These are phyloP conservation scores for Lenwebbia sp. DNA, from an alignment of 345 rosid genomes.

Conservation along the genomic window DNA sequence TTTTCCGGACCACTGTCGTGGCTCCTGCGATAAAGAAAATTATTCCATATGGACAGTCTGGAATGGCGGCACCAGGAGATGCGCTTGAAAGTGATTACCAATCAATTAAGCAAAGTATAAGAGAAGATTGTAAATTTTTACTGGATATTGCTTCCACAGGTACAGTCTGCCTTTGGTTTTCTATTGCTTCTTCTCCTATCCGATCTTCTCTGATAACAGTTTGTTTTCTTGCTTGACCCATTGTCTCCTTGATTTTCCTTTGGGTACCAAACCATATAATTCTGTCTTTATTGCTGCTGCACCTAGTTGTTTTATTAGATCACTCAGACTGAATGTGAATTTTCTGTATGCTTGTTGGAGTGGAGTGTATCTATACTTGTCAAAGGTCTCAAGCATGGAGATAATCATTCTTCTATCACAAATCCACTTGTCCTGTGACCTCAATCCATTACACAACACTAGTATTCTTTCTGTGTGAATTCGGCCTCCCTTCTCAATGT, in stretches of 20 bases:
- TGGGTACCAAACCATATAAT: not conserved
- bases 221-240: not conserved
- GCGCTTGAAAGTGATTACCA: conserved; percentile 75
- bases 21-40: conserved; percentile 63
- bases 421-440: not conserved
- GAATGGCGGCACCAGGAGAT: conserved; percentile 42
- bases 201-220: not conserved
- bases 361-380: not conserved
- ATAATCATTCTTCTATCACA: not conserved
- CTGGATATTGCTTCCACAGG: conserved; percentile 82
- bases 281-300: not conserved
- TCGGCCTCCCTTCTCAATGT: not conserved
- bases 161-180: conserved; percentile 9
- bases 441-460: not conserved
- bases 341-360: not conserved
- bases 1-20: conserved; percentile 68
- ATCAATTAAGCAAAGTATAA: conserved; percentile 54
- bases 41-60: conserved; percentile 44
- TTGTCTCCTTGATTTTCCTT: not conserved
- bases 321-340: not conserved
- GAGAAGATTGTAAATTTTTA: conserved; percentile 71
- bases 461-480: not conserved
- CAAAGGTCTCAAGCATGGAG: not conserved
- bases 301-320: not conserved
- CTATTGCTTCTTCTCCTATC: not conserved